These are phyloP conservation scores for Botrytis byssoidea DNA, from an alignment of 2,329 filamentous ascomycete genomes.

Conservation along the genomic window DNA sequence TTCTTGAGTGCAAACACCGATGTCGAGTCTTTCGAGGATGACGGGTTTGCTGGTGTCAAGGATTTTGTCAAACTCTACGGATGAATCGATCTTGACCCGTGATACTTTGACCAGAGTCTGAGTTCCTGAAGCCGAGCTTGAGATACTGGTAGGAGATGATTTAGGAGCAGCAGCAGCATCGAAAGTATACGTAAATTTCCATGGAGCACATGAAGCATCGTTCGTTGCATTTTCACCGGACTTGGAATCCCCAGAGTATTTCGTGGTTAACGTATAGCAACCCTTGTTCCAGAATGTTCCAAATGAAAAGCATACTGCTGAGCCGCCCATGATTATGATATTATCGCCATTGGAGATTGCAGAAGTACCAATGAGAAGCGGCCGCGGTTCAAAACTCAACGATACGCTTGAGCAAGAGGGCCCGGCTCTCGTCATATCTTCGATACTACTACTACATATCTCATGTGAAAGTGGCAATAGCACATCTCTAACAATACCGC, in stretches of 20 bases:
- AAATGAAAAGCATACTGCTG: conserved; percentile 88
- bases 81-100: conserved; percentile 51
- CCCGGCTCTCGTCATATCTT: background rate
- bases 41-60: conserved; percentile 58
- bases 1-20: conserved; percentile 64
- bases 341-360: conserved; percentile 48
- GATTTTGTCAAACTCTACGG: conserved; percentile 59
- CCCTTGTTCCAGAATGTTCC: conserved; percentile 79
- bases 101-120: conserved; percentile 44
- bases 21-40: conserved; percentile 62
- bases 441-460: conserved; percentile 39
- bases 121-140: background rate
- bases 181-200: conserved; percentile 31
- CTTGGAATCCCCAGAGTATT: background rate
- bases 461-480: conserved; percentile 52
- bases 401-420: background rate
- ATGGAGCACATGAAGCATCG: conserved; percentile 14
- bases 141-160: background rate
- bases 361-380: conserved; percentile 70
- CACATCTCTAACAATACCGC: conserved; percentile 45
- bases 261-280: conserved; percentile 29
- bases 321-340: conserved; percentile 70
- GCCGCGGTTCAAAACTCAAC: conserved; percentile 45
- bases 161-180: conserved; percentile 16
- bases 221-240: background rate